Evolutionary conservation across 495 filamentous ascomycete species (phyloP).

Genomic region (Bacidia gigantensis): DNA sequence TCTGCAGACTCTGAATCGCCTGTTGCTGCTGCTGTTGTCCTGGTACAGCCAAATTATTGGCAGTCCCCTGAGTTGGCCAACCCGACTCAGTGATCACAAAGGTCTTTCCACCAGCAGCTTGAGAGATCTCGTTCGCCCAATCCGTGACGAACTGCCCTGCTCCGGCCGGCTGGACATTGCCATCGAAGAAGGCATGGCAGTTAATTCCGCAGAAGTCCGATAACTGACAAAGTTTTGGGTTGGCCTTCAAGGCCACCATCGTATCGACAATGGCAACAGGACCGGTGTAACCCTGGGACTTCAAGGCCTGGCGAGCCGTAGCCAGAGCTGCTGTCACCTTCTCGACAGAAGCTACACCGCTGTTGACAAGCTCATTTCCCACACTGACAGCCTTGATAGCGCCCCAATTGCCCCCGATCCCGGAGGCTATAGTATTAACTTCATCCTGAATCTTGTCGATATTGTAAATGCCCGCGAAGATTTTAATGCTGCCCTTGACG

Average conservation of each 20-base stretch:
- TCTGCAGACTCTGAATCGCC: conserved; percentile 50
- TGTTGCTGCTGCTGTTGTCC: conserved; percentile 43
- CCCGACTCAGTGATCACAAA: conserved; percentile 62
- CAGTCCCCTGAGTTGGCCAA: conserved; percentile 58
- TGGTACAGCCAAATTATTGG: conserved; percentile 53
- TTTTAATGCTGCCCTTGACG: conserved; percentile 42
- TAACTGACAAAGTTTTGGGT: conserved; percentile 56
- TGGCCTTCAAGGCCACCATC: conserved; percentile 45
- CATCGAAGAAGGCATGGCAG: conserved; percentile 73
- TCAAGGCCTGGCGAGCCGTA: conserved; percentile 41
- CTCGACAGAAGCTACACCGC: conserved; percentile 34
- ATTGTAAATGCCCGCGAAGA: conserved; percentile 64
- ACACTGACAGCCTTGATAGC: conserved; percentile 42
- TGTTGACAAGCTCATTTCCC: conserved; percentile 72
- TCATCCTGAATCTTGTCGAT: conserved; percentile 41
- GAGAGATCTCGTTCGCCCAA: conserved; percentile 38
- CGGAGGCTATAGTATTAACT: conserved; percentile 38
- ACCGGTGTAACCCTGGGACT: conserved; percentile 51
- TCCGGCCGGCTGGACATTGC: conserved; percentile 34
- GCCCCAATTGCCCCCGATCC: conserved; percentile 45
- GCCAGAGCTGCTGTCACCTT: conserved; percentile 42
- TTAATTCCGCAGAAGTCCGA: conserved; percentile 75
- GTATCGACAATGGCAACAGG: conserved; percentile 72
- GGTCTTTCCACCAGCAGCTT: conserved; percentile 37
- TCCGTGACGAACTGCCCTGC: conserved; percentile 51